Base-by-base conservation (phyloP, 768 basidiomycete species). In the Trametes cinnabarina region DNA sequence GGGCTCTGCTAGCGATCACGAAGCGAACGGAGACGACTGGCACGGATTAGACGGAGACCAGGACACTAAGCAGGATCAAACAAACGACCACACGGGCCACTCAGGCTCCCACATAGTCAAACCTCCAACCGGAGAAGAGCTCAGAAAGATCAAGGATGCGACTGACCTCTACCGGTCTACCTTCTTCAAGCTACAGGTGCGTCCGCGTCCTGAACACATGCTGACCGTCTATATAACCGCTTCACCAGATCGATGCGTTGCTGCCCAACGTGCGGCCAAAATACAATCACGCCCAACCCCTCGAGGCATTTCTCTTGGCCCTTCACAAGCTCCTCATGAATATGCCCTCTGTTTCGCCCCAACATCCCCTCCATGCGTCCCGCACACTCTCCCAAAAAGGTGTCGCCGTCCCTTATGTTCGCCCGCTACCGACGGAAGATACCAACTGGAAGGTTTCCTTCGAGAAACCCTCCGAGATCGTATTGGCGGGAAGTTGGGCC, bases 391-490 rank as follows among this genome's bases (percentile, higher is more conserved):
- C 79, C 15, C 79, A 82, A 57, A 77, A 78, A 43, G 78, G 80
- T 6, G 70, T 91, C 10, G 75, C 83, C 2, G 82, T 93, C 0
- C 87, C 90, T 0, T 91, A 87, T 66, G 79, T 84, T 1, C 66
- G 79, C 0, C 92, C 93, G 0, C 74, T 82, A 22, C 92, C 91
- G 0, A 79, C 84, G 0, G 82, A 88, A 68, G 89, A 91, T 34
- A 85, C 86, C 0, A 93, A 94, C 55, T 97, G 94, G 94, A 93
- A 85, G 49, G 86, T 97, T 20, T 79, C 84, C 0, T 97, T 90
- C 65, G 84, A 89, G 62, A 80, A 78, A 42, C 95, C 94, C 1
- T 78, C 74, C 23, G 90, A 93, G 56, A 82, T 96, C 19, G 77
- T 83, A 6, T 72, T 98, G 3, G 85, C 87, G 1, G 94, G 95